Conservation (phyloP, 768 basidiomycete species). For the Ramaria sp. region DNA sequence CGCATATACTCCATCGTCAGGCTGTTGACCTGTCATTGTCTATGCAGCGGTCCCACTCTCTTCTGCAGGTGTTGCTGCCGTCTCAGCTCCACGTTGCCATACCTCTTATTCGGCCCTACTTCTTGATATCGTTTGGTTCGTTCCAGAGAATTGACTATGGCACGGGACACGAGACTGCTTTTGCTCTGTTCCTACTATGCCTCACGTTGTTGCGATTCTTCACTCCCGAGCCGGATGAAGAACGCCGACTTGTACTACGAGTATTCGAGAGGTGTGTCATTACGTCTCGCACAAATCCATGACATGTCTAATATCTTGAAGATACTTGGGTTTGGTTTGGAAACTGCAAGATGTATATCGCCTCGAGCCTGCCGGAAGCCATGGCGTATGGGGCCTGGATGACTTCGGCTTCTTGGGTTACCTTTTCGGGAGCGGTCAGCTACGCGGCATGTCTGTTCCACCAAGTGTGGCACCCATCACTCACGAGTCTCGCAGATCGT, state of each 20-base stretch:
- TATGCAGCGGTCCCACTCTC: constrained; percentile 40
- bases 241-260: constrained; percentile 30
- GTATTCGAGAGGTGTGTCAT: constrained; percentile 22
- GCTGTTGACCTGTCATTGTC: not conserved
- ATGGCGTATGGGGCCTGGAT: constrained; percentile 97
- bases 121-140: constrained; percentile 80
- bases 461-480: constrained; percentile 10
- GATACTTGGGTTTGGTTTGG: constrained; percentile 79
- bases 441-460: constrained; percentile 43
- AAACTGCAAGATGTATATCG: constrained; percentile 79
- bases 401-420: constrained; percentile 86
- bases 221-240: constrained; percentile 45
- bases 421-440: constrained; percentile 83
- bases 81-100: constrained; percentile 31
- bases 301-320: constrained; percentile 32
- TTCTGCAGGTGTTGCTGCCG: constrained; percentile 41
- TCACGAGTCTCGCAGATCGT: constrained; percentile 35
- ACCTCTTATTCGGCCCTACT: constrained; percentile 65
- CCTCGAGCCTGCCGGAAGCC: constrained; percentile 93
- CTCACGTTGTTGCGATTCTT: constrained; percentile 62
- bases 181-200: constrained; percentile 65
- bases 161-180: constrained; percentile 90
- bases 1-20: not conserved
- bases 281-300: constrained; percentile 23
- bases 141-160: constrained; percentile 92